Evolutionary conservation across 257 asterid genomes (phyloP), one percentile per base, ranked within the genome.

Genomic region (Gynochthodes officinalis): DNA sequence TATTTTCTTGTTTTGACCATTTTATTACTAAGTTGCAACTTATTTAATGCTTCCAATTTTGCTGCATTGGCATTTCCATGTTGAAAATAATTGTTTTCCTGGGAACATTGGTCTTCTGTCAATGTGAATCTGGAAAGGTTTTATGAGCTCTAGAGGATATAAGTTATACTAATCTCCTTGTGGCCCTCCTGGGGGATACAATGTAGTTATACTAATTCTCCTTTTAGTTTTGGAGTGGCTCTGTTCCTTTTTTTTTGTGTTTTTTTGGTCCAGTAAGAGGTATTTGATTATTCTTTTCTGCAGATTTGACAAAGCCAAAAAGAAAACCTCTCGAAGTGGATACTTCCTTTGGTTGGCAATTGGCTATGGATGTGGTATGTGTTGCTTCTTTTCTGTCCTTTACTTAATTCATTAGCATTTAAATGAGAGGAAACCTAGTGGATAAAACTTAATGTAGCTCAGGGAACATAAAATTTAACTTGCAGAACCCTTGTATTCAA

Each of bases 341-440:
- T 95, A 95, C 87, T 95, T 87, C 74, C 81, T 90, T 58, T 95
- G 96, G 96, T 66, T 95, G 88, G 65, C 86, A 66, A 73, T 84
- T 74, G 99, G 99, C 83, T 95, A 95, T 72, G 98, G 94, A 57
- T 73, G 80, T 74, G 99, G 99, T 95, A 76, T 76, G 98, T 82
- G 25, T 59, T 83, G 25, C 61, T 74, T 75, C 32, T 69, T 4
- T 35, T 57, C 69, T 73, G 57, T 37, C 71, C 30, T 70, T 48
- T 62, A 37, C 46, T 70, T 19, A 53, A 61, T 21, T 61, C 55
- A n/a, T 42, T 58, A 74, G 5, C 69, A 48, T 64, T 25, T 64
- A 15, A 25, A 23, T 64, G 25, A 64, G 46, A 14, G 12, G 35
- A 30, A 4, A 28, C n/a, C 42, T 60, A 0, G 0, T 25, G 9